Base-by-base conservation (phyloP, 768 basidiomycete genomes). In the Auriscalpium orientale region DNA sequence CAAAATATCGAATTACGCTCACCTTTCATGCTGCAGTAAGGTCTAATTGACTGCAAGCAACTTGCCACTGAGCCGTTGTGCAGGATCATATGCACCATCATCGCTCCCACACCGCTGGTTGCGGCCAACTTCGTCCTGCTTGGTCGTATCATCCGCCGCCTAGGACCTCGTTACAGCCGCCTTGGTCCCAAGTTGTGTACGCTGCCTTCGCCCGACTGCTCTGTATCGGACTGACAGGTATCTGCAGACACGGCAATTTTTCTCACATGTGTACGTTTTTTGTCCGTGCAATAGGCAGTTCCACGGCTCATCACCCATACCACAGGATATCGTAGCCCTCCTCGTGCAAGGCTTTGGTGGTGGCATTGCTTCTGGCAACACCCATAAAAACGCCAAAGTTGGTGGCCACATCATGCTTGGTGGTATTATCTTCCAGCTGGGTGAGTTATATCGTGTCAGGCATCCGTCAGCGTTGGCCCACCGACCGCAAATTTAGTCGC, bases 21-120 rank as follows among this genome's bases (percentile, higher is more conserved):
- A 15, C 69, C 76, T 0, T 79, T 72, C 62, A 55, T 75, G 48
- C 74, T 77, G 60, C 75, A 79, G 71, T 72, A 55, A 28, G 67
- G 8, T 15, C 34, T 21, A 18, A 18, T 20, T 37, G 38, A 16
- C 10, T 13, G 18, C 13, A 43, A 3, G 18, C 15, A 18, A 7
- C 18, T 43, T 5, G 40, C 40, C 33, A 10, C 18, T 18, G 9
- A 18, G 12, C 20, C 13, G 38, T 3, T 43, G 15, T 33, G 47
- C 37, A 70, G 69, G 58, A 70, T 71, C 46, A 51, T 60, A 37
- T 64, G 62, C 37, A 66, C 71, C 33, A 72, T 75, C 40, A 51
- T 66, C 13, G 62, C 65, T 13, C 64, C 64, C 21, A 63, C 65
- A 13, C 56, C 55, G 35, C 44, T 65, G 12, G 48, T 63, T 8